Percentiles rank a stretch among this genome's conserved stretches.
Evolutionary conservation across 371 early-diverging fungal genomes (phyloP).

Genomic region (Mortierella sp.): DNA sequence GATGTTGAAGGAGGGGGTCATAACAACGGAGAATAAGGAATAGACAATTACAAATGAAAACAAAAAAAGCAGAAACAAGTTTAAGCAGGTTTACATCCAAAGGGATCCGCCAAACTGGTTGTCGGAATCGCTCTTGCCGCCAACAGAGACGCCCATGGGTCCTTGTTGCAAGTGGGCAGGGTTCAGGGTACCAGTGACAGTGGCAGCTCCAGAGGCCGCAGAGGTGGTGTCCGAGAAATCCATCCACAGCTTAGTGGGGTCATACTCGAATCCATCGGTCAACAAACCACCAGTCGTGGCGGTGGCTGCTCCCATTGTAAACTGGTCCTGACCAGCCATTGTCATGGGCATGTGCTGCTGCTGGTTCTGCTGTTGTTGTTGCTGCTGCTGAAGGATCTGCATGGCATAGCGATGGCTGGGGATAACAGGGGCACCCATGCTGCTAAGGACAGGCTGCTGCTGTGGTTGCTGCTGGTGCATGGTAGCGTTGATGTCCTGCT

Average conservation of each 20-base stretch:
- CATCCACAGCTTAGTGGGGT: conserved; percentile 51
- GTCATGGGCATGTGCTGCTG: conserved; percentile 47
- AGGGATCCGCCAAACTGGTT: conserved; percentile 34
- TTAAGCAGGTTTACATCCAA: conserved; percentile 24
- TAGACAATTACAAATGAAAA: neutral
- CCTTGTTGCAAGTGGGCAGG: conserved; percentile 35
- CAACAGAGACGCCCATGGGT: conserved; percentile 11
- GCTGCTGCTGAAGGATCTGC: conserved; percentile 47
- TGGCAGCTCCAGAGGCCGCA: neutral
- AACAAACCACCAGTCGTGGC: conserved; percentile 8
- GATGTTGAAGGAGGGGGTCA: neutral
- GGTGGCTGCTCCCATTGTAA: conserved; percentile 17
- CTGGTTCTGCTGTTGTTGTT: conserved; percentile 43
- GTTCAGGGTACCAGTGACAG: conserved; percentile 22
- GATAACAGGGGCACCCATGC: conserved; percentile 47
- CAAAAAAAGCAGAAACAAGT: neutral
- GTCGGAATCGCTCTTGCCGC: conserved; percentile 18
- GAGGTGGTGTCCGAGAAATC: conserved; percentile 35
- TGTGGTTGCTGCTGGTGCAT: conserved; percentile 27
- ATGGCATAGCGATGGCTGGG: conserved; percentile 54
- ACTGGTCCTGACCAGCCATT: conserved; percentile 33
- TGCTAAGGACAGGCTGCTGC: conserved; percentile 28
- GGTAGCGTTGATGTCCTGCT: conserved; percentile 21
- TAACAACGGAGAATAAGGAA: neutral
- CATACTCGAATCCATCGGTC: conserved; percentile 35